Evolutionary conservation across 768 basidiomycete species (phyloP), one percentile per base, ranked within the genome.

Genomic region (Serendipita sp.): DNA sequence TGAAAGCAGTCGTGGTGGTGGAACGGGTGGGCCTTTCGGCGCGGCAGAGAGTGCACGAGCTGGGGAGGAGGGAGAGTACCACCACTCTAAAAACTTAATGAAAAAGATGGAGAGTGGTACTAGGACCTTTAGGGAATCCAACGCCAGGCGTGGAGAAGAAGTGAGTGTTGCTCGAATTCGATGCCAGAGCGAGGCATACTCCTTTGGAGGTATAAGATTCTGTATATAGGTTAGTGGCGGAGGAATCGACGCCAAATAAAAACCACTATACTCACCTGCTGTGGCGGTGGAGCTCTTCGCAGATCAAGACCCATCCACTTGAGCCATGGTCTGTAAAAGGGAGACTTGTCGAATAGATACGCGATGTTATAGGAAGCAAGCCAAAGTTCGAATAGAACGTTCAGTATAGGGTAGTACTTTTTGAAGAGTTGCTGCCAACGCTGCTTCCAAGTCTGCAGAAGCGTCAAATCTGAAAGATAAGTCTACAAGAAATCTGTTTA

Each of bases 1-100:
- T 36, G 77, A 78, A 33, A 90, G 80, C 69, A 88, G 81, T 67
- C 78, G 79, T 48, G 89, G 93, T 13, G 89, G 89, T 67, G 87
- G 86, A 45, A 90, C 79, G 1, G 82, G 78, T 33, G 85, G 88
- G 4, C 84, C 87, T 62, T 81, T 79, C 34, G 75, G 76, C 10
- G 82, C 83, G 34, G 78, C 78, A 6, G 83, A 79, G 63, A 89
- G 74, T 16, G 83, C 82, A 44, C 84, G 82, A 16, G 88, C 89
- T 2, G 88, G 93, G 10, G 91, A 96, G 48, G 81, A 81, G 18
- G 96, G 93, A 3, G 92, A 94, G 71, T 98, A 98, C 93, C 95
- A 99, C 93, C 96, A 99, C 74, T 98, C 93, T 52, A 96, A 78
- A 74, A 98, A 94, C 74, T 93, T 95, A 77, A 99, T 78, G 72